These are phyloP conservation scores for Linnemannia zychae DNA, from an alignment of 192 early-diverging fungal genomes.

Conservation along the genomic window DNA sequence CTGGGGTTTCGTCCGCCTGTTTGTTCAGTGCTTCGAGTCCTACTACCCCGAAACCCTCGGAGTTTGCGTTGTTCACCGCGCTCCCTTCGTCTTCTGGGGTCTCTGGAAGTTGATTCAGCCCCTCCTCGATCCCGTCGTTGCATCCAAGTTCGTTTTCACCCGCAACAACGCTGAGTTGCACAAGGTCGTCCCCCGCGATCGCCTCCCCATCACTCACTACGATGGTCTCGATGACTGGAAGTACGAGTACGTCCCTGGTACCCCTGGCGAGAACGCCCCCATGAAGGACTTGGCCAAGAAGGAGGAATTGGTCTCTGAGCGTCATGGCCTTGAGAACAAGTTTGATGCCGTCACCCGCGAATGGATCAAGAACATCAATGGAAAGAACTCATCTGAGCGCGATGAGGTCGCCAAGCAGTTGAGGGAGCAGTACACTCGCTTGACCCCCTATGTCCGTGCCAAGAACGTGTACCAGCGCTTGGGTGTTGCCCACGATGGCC, in stretches of 20 bases:
- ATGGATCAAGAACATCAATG: conserved; percentile 64
- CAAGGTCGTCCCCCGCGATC: conserved; percentile 71
- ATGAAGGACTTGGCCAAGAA: conserved; percentile 61
- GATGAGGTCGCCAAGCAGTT: conserved; percentile 56
- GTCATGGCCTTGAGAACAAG: conserved; percentile 47
- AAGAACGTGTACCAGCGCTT: conserved; percentile 60
- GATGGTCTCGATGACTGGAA: conserved; percentile 71
- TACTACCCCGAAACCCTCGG: conserved; percentile 95
- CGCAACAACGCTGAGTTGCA: conserved; percentile 71
- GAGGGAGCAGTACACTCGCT: conserved; percentile 58
- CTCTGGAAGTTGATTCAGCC: conserved; percentile 89
- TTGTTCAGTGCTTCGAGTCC: conserved; percentile 85
- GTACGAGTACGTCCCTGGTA: conserved; percentile 64
- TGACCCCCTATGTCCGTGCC: conserved; percentile 65
- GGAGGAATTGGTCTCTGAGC: conserved; percentile 41
- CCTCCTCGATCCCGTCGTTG: conserved; percentile 92
- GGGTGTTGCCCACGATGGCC: conserved; percentile 53
- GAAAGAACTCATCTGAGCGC: conserved; percentile 59
- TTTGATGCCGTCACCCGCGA: conserved; percentile 63
- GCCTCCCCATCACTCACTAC: conserved; percentile 72
- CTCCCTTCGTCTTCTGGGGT: conserved; percentile 91
- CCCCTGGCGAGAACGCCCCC: conserved; percentile 43
- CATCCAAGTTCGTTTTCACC: conserved; percentile 86
- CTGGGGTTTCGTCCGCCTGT: conserved; percentile 73
- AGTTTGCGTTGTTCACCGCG: conserved; percentile 83